phyloP scores from a whole-genome alignment of 768 basidiomycete genomes.

The Gautieria morchelliformis region DNA sequence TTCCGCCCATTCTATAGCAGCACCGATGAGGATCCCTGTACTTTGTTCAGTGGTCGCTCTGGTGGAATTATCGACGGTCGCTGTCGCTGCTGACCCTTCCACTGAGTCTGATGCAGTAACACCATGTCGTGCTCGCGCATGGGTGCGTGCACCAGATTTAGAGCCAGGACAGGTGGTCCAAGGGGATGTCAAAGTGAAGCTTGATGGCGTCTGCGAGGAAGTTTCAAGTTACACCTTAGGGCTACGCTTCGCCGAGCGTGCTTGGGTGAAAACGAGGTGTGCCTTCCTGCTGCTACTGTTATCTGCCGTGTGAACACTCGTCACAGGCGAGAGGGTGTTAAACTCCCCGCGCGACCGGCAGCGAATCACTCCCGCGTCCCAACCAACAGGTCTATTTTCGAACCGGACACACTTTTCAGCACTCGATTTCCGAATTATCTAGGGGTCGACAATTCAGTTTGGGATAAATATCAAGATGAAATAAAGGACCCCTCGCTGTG shows the following conservation, averaged over 20 bases:
- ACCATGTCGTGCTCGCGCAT: neutral
- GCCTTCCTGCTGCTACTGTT: neutral
- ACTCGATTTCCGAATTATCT: too few relatives aligned
- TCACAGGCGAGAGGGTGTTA: neutral
- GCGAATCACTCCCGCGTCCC: neutral
- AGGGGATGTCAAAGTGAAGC: neutral
- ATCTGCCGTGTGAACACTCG: neutral
- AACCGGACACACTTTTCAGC: too few relatives aligned
- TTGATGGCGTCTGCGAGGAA: neutral
- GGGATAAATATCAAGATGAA: neutral
- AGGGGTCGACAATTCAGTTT: neutral
- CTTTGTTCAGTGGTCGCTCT: neutral
- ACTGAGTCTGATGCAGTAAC: neutral
- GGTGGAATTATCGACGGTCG: neutral
- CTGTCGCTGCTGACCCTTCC: neutral
- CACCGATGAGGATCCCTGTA: too few relatives aligned
- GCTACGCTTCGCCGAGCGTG: neutral
- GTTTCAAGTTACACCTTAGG: neutral
- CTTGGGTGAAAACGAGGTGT: neutral
- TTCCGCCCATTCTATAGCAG: too few relatives aligned
- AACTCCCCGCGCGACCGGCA: neutral
- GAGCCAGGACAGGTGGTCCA: neutral
- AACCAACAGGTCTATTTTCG: too few relatives aligned
- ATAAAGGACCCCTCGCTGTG: neutral
- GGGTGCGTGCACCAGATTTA: conserved; percentile 6